Percentiles rank a stretch among this genome's conserved stretches.
Conservation (phyloP, 1,139 yeast genomes). For the Scheffersomyces insectosa region DNA sequence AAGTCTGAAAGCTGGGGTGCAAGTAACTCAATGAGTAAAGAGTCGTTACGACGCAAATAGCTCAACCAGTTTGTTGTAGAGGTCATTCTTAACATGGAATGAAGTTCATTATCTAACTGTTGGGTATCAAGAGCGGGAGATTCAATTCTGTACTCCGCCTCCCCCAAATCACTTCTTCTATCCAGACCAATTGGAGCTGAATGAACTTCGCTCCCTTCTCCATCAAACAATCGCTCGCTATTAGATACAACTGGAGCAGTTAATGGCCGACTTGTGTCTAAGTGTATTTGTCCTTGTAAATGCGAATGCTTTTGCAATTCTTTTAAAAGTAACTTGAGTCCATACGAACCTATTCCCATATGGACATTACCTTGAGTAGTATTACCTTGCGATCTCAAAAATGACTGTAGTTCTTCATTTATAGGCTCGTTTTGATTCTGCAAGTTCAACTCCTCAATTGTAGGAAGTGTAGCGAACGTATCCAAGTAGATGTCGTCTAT, state of each 20-base stretch:
- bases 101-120: neutral
- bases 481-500: slow-evolving; percentile 23
- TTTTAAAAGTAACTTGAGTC: slow-evolving; percentile 32
- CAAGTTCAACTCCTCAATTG: slow-evolving; percentile 29
- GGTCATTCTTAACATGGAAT: neutral
- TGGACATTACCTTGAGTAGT: neutral
- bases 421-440: slow-evolving; percentile 24
- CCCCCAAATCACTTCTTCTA: neutral
- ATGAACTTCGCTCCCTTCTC: neutral
- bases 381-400: slow-evolving; percentile 10
- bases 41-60: neutral
- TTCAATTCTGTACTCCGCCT: neutral
- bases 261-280: slow-evolving; percentile 16
- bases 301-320: slow-evolving; percentile 34
- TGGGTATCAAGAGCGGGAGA: neutral
- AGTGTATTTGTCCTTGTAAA: slow-evolving; percentile 8
- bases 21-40: slow-evolving; percentile 4
- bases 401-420: slow-evolving; percentile 12
- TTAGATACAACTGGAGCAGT: slow-evolving; percentile 11
- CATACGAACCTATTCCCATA: slow-evolving; percentile 31
- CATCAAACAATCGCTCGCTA: neutral
- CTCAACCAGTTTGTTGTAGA: neutral
- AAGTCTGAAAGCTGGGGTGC: slow-evolving; percentile 15
- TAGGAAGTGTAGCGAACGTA: slow-evolving; percentile 28
- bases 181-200: neutral